A percentile compares a stretch with the other conserved stretches of the same genome.
phyloP scores from a whole-genome alignment of 345 rosid species.

The Moringa oleifera region DNA sequence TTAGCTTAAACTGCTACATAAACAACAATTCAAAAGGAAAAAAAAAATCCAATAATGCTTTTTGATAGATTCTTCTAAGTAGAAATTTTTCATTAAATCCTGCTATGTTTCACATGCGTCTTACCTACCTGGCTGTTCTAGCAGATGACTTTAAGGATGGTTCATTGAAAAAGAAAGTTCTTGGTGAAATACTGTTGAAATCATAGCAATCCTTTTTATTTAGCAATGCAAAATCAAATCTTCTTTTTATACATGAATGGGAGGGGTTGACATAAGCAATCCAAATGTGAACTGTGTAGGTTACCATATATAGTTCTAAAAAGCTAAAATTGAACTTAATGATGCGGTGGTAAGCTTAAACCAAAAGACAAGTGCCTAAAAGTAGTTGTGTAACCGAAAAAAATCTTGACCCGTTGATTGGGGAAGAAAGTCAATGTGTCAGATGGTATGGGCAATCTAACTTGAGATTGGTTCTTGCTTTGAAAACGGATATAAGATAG shows the following conservation, averaged over 20 bases:
- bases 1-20: not conserved
- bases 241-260: too few species aligned
- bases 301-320: too few species aligned
- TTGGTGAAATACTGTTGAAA: conserved; percentile 17
- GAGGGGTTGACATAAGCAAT: too few species aligned
- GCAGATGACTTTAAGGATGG: not conserved
- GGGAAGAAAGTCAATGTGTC: conserved; percentile 2
- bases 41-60: too few species aligned
- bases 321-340: not conserved
- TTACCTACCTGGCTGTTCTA: not conserved
- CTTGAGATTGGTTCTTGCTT: conserved; percentile 16
- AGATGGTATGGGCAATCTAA: conserved; percentile 30
- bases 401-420: too few species aligned
- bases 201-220: not conserved
- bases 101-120: not conserved
- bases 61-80: too few species aligned
- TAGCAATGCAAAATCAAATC: too few species aligned
- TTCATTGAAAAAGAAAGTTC: not conserved
- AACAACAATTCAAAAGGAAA: too few species aligned
- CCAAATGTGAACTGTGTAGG: too few species aligned
- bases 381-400: too few species aligned
- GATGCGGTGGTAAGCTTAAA: not conserved
- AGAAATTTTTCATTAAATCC: too few species aligned
- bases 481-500: not conserved
- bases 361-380: conserved; percentile 20